A percentile compares a stretch with the other conserved stretches of the same genome.
These are phyloP conservation scores for Saccharomyces hybrid DNA, from an alignment of 1,139 yeast species.

Conservation along the genomic window DNA sequence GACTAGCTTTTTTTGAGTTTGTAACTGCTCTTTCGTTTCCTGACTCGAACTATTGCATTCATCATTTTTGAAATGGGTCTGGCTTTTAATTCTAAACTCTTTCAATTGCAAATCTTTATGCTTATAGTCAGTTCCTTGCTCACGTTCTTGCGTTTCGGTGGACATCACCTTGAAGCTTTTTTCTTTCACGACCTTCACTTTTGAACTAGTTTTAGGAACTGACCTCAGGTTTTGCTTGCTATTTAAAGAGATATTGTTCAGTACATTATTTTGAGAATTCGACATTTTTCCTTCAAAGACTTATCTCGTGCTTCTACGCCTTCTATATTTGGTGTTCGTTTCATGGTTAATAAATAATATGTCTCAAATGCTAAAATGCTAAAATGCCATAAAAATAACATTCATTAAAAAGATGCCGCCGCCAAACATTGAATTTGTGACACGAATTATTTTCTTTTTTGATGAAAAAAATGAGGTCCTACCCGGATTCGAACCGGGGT, in stretches of 20 bases:
- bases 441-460: no score
- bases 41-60: background rate
- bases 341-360: no score
- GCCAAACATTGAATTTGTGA: no score
- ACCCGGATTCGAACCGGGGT: slow-evolving; percentile 97
- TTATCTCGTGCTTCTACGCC: no score
- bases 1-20: no score
- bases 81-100: background rate
- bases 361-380: no score
- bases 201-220: background rate
- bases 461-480: slow-evolving; percentile 47
- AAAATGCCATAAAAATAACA: no score
- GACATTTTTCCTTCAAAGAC: background rate
- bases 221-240: background rate
- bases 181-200: background rate
- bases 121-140: background rate
- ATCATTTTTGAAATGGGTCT: background rate
- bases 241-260: background rate
- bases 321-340: no score
- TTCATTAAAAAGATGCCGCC: no score
- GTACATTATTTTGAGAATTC: background rate
- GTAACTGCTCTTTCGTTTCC: background rate
- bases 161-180: background rate
- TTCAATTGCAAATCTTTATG: background rate
- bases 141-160: background rate